Evolutionary conservation across 1,284 basidiomycete genomes (phyloP), one percentile per base, ranked within the genome.

Genomic region (Polyporus tsugae): DNA sequence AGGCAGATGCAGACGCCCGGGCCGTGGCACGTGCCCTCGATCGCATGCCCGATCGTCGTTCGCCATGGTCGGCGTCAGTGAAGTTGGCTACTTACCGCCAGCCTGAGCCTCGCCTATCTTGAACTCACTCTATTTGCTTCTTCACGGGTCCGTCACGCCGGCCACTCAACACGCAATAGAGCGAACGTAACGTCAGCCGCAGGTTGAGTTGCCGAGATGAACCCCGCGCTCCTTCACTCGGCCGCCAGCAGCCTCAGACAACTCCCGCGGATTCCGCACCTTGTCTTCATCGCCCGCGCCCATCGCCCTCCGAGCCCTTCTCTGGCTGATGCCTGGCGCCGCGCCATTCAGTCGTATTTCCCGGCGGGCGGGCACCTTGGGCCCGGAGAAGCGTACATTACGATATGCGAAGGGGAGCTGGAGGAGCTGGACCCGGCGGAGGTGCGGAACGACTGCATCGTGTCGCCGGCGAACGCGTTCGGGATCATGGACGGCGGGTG

Each of bases 401-500:
- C 59, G 25, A 67, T 74, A 25, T 58, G 60, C 61, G 67, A 73
- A 63, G 74, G 71, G 53, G 36, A 9, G 35, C 63, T 72, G 22
- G 52, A 64, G 22, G 46, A 52, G 13, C 49, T 75, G n/a, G 67
- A 64, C 22, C 52, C 67, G 11, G 68, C 52, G 22, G 63, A 44
- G 39, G 63, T 70, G 19, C 59, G 13, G 6, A 72, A 66, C 46
- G 75, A 76, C 62, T 75, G 73, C 66, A 44, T 76, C 39, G 71
- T 76, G 39, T 76, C 73, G 19, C 73, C 72, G 2, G 75, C 70
- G 10, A 75, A 76, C 46, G 69, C 75, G 52, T 75, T 66, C 33
- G 73, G 75, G n/a, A 76, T 76, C 70, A 75, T 76, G 73, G 72
- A 76, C 42, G 72, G 73, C 49, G 72, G 73, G 75, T 75, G 55